These are phyloP conservation scores for Hansenula lynferdii DNA, from an alignment of 1,139 yeast species.

Conservation along the genomic window DNA sequence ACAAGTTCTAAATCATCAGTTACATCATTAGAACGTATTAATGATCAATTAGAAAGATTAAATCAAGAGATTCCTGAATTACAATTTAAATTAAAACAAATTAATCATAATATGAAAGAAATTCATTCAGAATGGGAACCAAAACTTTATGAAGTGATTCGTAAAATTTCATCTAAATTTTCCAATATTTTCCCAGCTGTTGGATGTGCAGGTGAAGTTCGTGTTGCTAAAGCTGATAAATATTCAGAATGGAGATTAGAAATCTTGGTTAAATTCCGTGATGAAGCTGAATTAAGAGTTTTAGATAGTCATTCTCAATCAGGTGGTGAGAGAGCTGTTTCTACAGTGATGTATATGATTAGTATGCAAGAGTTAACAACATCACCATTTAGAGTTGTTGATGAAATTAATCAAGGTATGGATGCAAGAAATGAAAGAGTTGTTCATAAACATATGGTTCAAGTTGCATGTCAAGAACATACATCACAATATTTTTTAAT, in stretches of 20 bases:
- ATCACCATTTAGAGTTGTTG: slow-evolving; percentile 94
- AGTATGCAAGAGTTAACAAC: slow-evolving; percentile 86
- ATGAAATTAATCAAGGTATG: slow-evolving; percentile 99
- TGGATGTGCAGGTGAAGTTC: slow-evolving; percentile 83
- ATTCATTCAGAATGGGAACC: slow-evolving; percentile 53
- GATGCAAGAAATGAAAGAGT: slow-evolving; percentile 88
- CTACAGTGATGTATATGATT: slow-evolving; percentile 87
- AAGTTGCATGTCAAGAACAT: slow-evolving; percentile 69
- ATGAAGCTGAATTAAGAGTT: slow-evolving; percentile 60
- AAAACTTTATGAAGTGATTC: slow-evolving; percentile 45
- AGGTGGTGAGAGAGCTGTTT: slow-evolving; percentile 97
- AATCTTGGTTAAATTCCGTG: slow-evolving; percentile 82
- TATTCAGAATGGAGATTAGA: slow-evolving; percentile 80
- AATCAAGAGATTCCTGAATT: slow-evolving; percentile 26
- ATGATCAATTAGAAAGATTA: slow-evolving; percentile 21
- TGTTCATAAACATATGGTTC: slow-evolving; percentile 84
- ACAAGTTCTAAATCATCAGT: slow-evolving; percentile 37
- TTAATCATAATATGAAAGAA: slow-evolving; percentile 34
- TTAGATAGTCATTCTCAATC: slow-evolving; percentile 88
- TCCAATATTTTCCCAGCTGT: slow-evolving; percentile 62
- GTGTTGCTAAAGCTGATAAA: slow-evolving; percentile 43
- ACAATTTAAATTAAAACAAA: slow-evolving; percentile 22
- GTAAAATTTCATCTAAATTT: slow-evolving; percentile 56
- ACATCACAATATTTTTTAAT: slow-evolving; percentile 81
- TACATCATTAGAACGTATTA: slow-evolving; percentile 31